Conservation (phyloP, 768 basidiomycete genomes). For the Tulasnella calospora region DNA sequence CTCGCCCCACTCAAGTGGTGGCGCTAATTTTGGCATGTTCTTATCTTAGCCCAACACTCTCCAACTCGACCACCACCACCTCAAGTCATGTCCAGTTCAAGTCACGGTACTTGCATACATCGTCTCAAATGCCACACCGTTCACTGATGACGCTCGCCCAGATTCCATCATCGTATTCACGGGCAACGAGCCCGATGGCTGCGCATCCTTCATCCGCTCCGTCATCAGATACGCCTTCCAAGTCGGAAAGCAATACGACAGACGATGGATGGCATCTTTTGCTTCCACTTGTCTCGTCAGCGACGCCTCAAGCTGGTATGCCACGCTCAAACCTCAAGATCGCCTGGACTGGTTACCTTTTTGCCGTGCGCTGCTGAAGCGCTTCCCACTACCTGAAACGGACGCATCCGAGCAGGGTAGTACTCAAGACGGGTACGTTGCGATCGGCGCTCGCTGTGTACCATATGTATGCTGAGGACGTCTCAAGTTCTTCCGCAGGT, state of each 20-base stretch:
- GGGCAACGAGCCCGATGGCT: slow-evolving; percentile 3
- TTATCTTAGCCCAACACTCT: neutral
- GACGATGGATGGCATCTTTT: neutral
- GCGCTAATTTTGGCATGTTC: neutral
- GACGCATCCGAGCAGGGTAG: too few relatives aligned
- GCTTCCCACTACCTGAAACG: neutral
- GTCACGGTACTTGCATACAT: neutral
- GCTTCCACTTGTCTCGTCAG: neutral
- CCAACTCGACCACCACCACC: neutral
- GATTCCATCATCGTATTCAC: neutral
- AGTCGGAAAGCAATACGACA: neutral
- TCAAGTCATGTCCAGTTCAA: neutral
- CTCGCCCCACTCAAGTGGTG: neutral
- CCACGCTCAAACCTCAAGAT: neutral
- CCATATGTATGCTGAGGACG: too few relatives aligned
- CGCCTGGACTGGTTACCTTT: neutral
- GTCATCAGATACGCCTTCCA: slow-evolving; percentile 3
- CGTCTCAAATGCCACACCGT: neutral
- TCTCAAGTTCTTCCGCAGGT: too few relatives aligned
- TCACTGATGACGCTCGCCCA: neutral
- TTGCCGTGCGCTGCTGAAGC: neutral
- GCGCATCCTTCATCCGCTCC: neutral
- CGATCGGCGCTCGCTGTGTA: too few relatives aligned
- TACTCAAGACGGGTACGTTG: too few relatives aligned
- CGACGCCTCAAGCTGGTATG: neutral